Evolutionary conservation across 768 basidiomycete genomes (phyloP), one percentile per base, ranked within the genome.

Genomic region (Udeniomyces megalosporus): DNA sequence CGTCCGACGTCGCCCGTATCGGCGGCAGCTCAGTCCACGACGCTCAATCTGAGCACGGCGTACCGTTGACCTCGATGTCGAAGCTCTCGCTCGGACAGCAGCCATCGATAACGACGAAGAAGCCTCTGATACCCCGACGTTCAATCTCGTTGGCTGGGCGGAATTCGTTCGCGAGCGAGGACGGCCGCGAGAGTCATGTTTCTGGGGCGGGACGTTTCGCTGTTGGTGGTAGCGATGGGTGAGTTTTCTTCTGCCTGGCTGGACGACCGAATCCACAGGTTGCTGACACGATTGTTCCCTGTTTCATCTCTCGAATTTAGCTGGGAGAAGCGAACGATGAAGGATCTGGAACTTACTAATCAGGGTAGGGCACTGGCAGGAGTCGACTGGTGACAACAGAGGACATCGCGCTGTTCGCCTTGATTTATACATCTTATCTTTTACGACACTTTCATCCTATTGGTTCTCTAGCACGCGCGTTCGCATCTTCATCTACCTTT

Each of bases 241-340:
- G 61, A 64, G 69, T 68, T 20, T 10, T 22, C 15, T 47, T 31
- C 47, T n/a, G 28, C 31, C 31, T 28, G n/a, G n/a, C n/a, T n/a
- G n/a, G n/a, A 11, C 42, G 3, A 15, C 28, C 28, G 22, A 6
- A 7, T 31, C 51, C 31, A 29, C 55, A 20, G 11, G 20, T 20
- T 42, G 15, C 45, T 46, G 29, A 42, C 3, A 32, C 11, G 8
- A n/a, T 1, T 20, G 29, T 29, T 22, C 10, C n/a, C n/a, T n/a
- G n/a, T 22, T 10, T 28, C 15, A 10, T 20, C 46, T 32, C 17
- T 35, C 32, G 14, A 17, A 51, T 0, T 12, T 54, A 68, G 67
- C n/a, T 69, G 69, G 69, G 59, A 66, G 44, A 51, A 60, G 58
- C 65, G 67, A 34, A 62, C 67, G 42, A 68, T 69, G 67, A 57